A percentile compares a stretch with the other conserved stretches of the same genome.
These are phyloP conservation scores for Discostella stelligeroides DNA, from an alignment of 108 stramenopile genomes.

Conservation along the genomic window DNA sequence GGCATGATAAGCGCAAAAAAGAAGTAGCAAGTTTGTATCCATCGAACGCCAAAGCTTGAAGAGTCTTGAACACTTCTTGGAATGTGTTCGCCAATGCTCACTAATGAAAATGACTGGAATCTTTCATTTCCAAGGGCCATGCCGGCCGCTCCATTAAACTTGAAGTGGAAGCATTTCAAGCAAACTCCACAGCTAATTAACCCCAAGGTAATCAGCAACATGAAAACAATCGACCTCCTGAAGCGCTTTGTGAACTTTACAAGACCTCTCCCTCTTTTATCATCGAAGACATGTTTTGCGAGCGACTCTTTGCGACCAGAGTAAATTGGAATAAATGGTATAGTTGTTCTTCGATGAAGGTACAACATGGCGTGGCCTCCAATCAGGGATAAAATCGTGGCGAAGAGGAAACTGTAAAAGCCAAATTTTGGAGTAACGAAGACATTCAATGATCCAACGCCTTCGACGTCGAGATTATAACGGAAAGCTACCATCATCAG, in stretches of 20 bases:
- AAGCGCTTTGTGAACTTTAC: conserved; percentile 40
- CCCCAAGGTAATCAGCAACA: conserved; percentile 31
- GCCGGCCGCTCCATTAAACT: conserved; percentile 87
- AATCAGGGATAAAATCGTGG: conserved; percentile 80
- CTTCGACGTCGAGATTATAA: conserved; percentile 72
- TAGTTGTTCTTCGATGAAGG: conserved; percentile 70
- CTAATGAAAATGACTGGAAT: conserved; percentile 62
- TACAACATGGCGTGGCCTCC: conserved; percentile 80
- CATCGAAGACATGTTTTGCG: conserved; percentile 36
- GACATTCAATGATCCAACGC: conserved; percentile 59
- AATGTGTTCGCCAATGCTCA: conserved; percentile 75
- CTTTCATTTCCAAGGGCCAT: conserved; percentile 65
- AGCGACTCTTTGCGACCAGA: conserved; percentile 47
- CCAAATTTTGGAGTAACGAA: conserved; percentile 77
- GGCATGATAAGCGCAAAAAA: conserved; percentile 89
- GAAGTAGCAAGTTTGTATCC: conserved; percentile 77
- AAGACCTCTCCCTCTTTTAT: conserved; percentile 52
- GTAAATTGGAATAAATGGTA: conserved; percentile 43
- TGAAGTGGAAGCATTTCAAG: conserved; percentile 78
- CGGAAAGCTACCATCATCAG: conserved; percentile 92
- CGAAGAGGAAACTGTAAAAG: conserved; percentile 88
- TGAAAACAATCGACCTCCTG: conserved; percentile 32
- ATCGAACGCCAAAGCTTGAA: conserved; percentile 56
- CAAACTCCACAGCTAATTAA: conserved; percentile 52
- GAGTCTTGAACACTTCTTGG: conserved; percentile 67